A percentile compares a stretch with the other conserved stretches of the same genome.
phyloP scores from a whole-genome alignment of 805 yeast species.

The Monosporozyma solicola region DNA sequence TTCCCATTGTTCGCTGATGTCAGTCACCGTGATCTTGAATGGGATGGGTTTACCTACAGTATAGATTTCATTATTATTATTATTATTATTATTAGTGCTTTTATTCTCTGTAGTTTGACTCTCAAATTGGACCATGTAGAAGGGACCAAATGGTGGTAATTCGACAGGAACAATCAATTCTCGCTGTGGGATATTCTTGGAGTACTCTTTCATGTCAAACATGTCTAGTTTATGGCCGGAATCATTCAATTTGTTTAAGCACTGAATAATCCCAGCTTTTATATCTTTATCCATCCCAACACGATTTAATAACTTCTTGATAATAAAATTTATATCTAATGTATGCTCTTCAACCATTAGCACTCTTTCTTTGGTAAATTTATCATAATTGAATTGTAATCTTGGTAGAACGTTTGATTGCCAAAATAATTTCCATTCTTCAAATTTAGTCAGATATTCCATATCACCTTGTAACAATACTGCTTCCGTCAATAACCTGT shows the following conservation, averaged over 20 bases:
- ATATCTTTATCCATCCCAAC: constrained; percentile 9
- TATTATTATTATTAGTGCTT: neutral
- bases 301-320: neutral
- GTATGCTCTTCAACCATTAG: constrained; percentile 6
- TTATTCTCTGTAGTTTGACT: neutral
- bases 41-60: constrained; percentile 16
- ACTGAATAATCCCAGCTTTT: constrained; percentile 10
- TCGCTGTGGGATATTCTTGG: constrained; percentile 14
- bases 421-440: constrained; percentile 22
- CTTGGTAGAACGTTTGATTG: constrained; percentile 12
- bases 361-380: constrained; percentile 9
- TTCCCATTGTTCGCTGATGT: constrained; percentile 18
- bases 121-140: constrained; percentile 17
- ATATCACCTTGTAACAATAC: constrained; percentile 22
- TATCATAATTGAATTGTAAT: constrained; percentile 17
- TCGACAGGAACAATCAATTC: constrained; percentile 21
- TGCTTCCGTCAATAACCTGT: constrained; percentile 21
- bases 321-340: constrained; percentile 1
- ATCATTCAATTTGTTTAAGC: constrained; percentile 10
- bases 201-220: constrained; percentile 18
- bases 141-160: constrained; percentile 18
- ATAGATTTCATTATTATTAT: neutral
- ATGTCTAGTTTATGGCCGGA: constrained; percentile 15
- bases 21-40: constrained; percentile 12
- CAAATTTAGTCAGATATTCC: constrained; percentile 17